Percentiles rank a stretch among this genome's conserved stretches.
These are phyloP conservation scores for Myriosclerotinia duriaeana DNA, from an alignment of 2,329 filamentous ascomycete species.

Conservation along the genomic window DNA sequence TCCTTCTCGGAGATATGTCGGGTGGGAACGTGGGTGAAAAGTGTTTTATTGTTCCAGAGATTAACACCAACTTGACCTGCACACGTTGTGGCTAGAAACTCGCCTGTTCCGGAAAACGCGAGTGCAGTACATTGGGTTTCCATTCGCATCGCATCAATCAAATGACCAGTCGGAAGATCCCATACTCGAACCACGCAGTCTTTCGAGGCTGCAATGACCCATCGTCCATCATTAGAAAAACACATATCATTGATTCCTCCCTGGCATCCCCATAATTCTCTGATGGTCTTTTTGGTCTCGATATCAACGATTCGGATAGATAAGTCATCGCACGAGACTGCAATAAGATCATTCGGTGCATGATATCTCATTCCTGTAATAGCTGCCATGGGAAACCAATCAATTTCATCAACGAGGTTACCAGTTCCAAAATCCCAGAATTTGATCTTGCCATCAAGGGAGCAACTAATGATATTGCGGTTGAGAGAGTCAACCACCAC, in stretches of 20 bases:
- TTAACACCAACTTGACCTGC: slow-evolving; percentile 83
- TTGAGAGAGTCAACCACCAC: slow-evolving; percentile 88
- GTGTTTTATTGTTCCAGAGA: slow-evolving; percentile 90
- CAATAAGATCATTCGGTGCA: slow-evolving; percentile 77
- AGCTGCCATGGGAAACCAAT: slow-evolving; percentile 76
- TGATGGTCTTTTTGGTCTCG: slow-evolving; percentile 83
- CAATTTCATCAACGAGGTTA: slow-evolving; percentile 73
- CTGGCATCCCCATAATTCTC: slow-evolving; percentile 84
- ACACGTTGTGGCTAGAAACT: slow-evolving; percentile 89
- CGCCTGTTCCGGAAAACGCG: slow-evolving; percentile 84
- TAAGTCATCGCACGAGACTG: slow-evolving; percentile 83
- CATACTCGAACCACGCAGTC: slow-evolving; percentile 81
- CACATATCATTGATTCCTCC: slow-evolving; percentile 75
- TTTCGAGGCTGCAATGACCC: slow-evolving; percentile 85
- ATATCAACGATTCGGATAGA: slow-evolving; percentile 88
- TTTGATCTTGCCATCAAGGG: slow-evolving; percentile 88
- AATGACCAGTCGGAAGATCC: slow-evolving; percentile 92
- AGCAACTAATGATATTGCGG: slow-evolving; percentile 79
- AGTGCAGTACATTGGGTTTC: slow-evolving; percentile 78
- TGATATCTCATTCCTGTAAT: slow-evolving; percentile 80
- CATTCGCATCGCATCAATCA: slow-evolving; percentile 87
- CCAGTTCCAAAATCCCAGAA: slow-evolving; percentile 97
- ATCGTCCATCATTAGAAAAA: slow-evolving; percentile 90
- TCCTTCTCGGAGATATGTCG: slow-evolving; percentile 78
- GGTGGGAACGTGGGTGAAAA: slow-evolving; percentile 87